Percentiles rank a stretch among this genome's conserved stretches.
Evolutionary conservation across 2,329 filamentous ascomycete species (phyloP).

Genomic region (Aspergillus sp.): DNA sequence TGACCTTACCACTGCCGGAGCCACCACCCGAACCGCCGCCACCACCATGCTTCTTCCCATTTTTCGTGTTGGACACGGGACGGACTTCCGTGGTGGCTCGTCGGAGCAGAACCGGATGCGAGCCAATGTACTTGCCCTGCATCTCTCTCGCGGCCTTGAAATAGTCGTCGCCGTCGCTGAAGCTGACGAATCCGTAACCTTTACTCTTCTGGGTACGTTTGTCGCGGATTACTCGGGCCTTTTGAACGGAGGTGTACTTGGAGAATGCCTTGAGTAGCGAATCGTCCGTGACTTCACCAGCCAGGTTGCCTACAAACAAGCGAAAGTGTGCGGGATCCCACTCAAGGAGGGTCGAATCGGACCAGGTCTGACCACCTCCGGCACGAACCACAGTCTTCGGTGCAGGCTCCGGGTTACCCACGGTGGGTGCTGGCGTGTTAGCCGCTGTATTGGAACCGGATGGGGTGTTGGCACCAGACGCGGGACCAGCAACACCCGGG

Average conservation of each 20-base stretch:
- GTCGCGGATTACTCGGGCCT: conserved; percentile 90
- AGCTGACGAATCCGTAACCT: conserved; percentile 95
- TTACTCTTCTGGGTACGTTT: conserved; percentile 96
- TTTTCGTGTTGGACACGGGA: conserved; percentile 67
- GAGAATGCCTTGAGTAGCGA: conserved; percentile 91
- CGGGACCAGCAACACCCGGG: conserved; percentile 40
- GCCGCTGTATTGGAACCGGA: conserved; percentile 31
- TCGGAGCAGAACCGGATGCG: conserved; percentile 84
- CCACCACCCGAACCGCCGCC: conserved; percentile 32
- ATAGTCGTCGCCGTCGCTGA: conserved; percentile 92
- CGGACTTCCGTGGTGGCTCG: conserved; percentile 92
- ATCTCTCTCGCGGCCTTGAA: conserved; percentile 96
- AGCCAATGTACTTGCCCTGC: conserved; percentile 99
- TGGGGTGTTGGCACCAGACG: conserved; percentile 40
- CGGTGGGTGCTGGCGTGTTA: conserved; percentile 48
- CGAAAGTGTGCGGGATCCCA: conserved; percentile 96
- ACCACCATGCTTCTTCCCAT: conserved; percentile 56
- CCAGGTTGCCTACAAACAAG: conserved; percentile 93
- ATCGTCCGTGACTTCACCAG: conserved; percentile 96
- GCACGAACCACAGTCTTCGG: conserved; percentile 85
- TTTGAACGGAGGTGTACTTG: conserved; percentile 83
- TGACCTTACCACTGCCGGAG: conserved; percentile 41
- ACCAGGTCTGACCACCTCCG: conserved; percentile 91
- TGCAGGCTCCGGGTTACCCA: conserved; percentile 45
- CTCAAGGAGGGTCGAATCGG: conserved; percentile 82